phyloP scores from a whole-genome alignment of 2,329 filamentous ascomycete species.

The Nigrospora osmanthi region DNA sequence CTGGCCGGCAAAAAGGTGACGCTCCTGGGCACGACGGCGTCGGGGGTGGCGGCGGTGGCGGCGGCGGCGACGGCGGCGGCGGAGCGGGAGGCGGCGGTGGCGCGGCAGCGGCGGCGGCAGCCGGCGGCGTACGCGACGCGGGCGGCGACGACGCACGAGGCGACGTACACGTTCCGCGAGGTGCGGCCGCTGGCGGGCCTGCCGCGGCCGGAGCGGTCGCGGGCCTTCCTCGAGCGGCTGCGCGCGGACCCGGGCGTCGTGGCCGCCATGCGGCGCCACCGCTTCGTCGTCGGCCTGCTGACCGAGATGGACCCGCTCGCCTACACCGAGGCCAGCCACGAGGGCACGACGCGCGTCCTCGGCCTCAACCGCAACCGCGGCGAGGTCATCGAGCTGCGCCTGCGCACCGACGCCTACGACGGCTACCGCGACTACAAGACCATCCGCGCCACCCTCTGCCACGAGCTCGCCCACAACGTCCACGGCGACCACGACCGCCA shows the following conservation, averaged over 20 bases:
- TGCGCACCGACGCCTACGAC: conserved; percentile 90
- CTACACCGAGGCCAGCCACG: conserved; percentile 65
- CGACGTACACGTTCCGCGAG: conserved; percentile 71
- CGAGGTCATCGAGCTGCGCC: conserved; percentile 80
- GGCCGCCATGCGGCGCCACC: conserved; percentile 73
- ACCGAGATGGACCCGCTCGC: conserved; percentile 92
- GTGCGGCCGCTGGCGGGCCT: conserved; percentile 71
- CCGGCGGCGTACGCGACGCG: conserved; percentile 13
- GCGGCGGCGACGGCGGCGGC: conserved; percentile 39
- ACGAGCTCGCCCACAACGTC: conserved; percentile 92
- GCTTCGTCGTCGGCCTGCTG: conserved; percentile 75
- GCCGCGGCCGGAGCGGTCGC: conserved; percentile 64
- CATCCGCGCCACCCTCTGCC: conserved; percentile 85
- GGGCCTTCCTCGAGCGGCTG: conserved; percentile 66
- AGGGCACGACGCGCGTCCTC: conserved; percentile 66
- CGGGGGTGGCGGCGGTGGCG: conserved; percentile 49
- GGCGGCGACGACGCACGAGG: not conserved
- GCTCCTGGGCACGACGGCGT: conserved; percentile 54
- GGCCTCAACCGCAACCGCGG: conserved; percentile 84
- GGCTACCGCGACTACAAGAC: conserved; percentile 90
- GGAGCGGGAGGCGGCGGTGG: conserved; percentile 34
- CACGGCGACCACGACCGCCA: conserved; percentile 73
- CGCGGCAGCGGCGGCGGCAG: conserved; percentile 19
- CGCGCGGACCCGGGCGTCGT: conserved; percentile 80
- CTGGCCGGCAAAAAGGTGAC: conserved; percentile 53